Conservation (phyloP, 192 early-diverging fungal species). For the Podila epicladia region DNA sequence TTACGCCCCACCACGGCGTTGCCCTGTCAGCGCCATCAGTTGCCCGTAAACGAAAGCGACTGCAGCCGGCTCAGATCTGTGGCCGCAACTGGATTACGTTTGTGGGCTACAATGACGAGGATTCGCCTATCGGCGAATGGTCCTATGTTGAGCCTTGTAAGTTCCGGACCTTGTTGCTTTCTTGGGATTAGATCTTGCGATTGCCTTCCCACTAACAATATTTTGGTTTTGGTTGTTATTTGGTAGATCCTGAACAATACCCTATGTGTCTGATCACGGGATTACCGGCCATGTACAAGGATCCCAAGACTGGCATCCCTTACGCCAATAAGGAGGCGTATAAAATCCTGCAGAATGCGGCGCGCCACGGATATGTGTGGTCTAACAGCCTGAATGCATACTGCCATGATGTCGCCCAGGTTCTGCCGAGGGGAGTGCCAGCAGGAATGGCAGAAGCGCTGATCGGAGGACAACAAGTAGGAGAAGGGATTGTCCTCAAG, state of each 20-base stretch:
- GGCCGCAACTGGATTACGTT: constrained; percentile 60
- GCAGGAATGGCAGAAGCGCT: constrained; percentile 46
- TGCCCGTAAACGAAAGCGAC: constrained; percentile 34
- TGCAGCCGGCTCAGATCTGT: constrained; percentile 51
- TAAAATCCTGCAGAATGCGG: constrained; percentile 54
- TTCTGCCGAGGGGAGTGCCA: constrained; percentile 37
- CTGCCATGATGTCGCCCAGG: constrained; percentile 48
- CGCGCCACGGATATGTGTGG: constrained; percentile 65
- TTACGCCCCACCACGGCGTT: constrained; percentile 24
- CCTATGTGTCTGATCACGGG: constrained; percentile 70
- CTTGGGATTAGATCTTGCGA: neutral
- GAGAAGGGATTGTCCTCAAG: constrained; percentile 42
- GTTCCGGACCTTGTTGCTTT: neutral
- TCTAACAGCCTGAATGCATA: constrained; percentile 53
- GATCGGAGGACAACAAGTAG: constrained; percentile 44
- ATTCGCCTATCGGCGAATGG: constrained; percentile 31
- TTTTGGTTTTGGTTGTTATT: neutral
- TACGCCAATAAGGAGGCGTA: constrained; percentile 72
- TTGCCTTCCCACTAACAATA: neutral
- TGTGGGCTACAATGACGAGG: constrained; percentile 38
- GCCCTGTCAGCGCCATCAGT: constrained; percentile 39
- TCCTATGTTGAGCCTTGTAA: constrained; percentile 38
- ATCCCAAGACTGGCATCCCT: constrained; percentile 66
- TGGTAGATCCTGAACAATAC: constrained; percentile 40
- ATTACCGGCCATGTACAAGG: constrained; percentile 64